Base-by-base conservation (phyloP, 352 stramenopile genomes). In the Phytopythium cucurbitacearum region DNA sequence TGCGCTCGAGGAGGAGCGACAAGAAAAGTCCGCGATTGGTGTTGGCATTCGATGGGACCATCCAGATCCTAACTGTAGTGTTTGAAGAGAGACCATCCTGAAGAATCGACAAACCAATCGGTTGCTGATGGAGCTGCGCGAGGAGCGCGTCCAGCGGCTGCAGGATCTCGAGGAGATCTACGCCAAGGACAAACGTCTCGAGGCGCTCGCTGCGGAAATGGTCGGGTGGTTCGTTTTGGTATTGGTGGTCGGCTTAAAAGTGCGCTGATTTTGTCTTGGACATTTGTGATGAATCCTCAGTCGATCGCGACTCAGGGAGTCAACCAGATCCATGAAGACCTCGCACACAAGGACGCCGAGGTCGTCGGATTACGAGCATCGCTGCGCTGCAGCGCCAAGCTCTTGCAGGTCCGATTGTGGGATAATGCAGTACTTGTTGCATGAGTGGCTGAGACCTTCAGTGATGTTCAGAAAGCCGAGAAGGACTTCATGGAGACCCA, bases 151-250 rank as follows among this genome's bases (percentile, higher is more conserved):
- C 4, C 80, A 91, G 49, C 62, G 80, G 36, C 52, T 91, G n/a
- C 80, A 91, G 41, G 80, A 91, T 62, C 59, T 89, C 6, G 72
- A 91, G 44, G 80, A 91, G 53, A 91, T 91, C 53, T 91, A 91
- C 49, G 65, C 76, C 10, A 91, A 91, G 51, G 77, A 91, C 42
- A 91, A 89, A 50, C 67, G 84, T 34, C 55, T 91, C 7, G 80
- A 87, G 40, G 65, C 80, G 11, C 51, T 91, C 10, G 51, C 70
- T 3, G 65, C 42, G 16, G 77, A 87, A 78, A 76, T 86, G 59
- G 80, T 90, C 44, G 6, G 62, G 48, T 7, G 0, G 21, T 28
- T 28, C 21, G 21, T 28, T 28, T 28, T 28, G 21, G 21, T 28
- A 28, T 28, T 28, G 21, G 21, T 28, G 21, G 21, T 28, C 21